Evolutionary conservation across 2,329 filamentous ascomycete genomes (phyloP).

Genomic region (Epichloe baconii): DNA sequence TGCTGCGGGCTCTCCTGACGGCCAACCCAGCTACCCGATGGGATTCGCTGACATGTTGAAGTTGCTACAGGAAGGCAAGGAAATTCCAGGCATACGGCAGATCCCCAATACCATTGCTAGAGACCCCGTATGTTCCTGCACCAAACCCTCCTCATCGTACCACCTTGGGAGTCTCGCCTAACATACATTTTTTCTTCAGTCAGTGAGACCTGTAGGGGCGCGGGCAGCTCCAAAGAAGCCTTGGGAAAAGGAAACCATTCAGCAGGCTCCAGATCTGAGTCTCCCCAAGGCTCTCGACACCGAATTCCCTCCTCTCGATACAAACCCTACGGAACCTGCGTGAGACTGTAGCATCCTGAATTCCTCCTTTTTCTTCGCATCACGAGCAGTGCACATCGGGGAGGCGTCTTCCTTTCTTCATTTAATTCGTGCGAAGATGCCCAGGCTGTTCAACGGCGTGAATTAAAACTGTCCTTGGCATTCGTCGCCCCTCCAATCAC

Average conservation of each 20-base stretch:
- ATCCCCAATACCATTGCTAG: conserved; percentile 70
- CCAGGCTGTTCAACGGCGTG: not conserved
- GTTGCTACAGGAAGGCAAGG: conserved; percentile 68
- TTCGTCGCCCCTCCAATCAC: not conserved
- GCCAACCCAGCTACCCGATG: conserved; percentile 60
- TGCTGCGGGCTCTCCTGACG: conserved; percentile 12
- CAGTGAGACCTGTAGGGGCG: conserved; percentile 34
- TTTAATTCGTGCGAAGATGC: not conserved
- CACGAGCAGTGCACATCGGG: not conserved
- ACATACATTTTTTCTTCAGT: conserved; percentile 15
- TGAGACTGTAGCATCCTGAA: not conserved
- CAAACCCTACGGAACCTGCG: not conserved
- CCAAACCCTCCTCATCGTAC: not conserved
- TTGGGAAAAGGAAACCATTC: conserved; percentile 55
- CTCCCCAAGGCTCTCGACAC: conserved; percentile 17
- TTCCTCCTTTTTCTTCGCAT: not conserved
- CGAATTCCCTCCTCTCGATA: conserved; percentile 25
- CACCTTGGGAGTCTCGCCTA: not conserved
- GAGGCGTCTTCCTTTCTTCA: not conserved
- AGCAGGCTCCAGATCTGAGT: conserved; percentile 10
- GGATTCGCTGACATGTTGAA: conserved; percentile 78
- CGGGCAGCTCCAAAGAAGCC: conserved; percentile 45
- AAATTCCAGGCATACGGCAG: conserved; percentile 75
- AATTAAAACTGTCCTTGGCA: not conserved
- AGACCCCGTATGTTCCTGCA: conserved; percentile 43